A percentile compares a stretch with the other conserved stretches of the same genome.
These are phyloP conservation scores for Exophiala sp. DNA, from an alignment of 2,329 filamentous ascomycete genomes.

Conservation along the genomic window DNA sequence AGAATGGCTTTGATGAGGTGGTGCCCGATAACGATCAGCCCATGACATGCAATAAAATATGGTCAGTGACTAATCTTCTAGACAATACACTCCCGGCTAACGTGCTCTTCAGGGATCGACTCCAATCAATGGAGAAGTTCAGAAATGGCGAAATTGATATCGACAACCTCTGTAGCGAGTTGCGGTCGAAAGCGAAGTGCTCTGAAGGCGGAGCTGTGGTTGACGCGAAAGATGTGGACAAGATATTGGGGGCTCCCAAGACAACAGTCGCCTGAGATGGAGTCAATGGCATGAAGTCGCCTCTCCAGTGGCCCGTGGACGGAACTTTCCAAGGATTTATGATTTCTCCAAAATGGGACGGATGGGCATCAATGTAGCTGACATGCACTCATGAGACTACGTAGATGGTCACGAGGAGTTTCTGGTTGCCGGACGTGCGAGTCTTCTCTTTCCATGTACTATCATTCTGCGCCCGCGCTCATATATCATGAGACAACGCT, in stretches of 20 bases:
- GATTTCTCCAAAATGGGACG: constrained; percentile 15
- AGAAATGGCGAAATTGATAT: constrained; percentile 89
- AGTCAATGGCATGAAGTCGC: neutral
- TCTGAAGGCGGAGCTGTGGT: constrained; percentile 84
- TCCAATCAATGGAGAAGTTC: constrained; percentile 80
- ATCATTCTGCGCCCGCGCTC: neutral
- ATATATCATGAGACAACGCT: constrained; percentile 4
- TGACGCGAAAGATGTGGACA: constrained; percentile 80
- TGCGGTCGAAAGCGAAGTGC: constrained; percentile 93
- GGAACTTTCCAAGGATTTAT: constrained; percentile 8
- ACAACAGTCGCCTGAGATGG: neutral
- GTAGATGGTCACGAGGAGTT: neutral
- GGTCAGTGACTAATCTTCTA: constrained; percentile 53
- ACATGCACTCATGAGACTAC: constrained; percentile 1
- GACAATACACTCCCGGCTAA: neutral
- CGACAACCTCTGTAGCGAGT: constrained; percentile 83
- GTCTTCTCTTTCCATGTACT: constrained; percentile 3
- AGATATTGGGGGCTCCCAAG: constrained; percentile 51
- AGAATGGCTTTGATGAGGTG: constrained; percentile 65
- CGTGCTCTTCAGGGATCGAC: constrained; percentile 64
- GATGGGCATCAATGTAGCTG: constrained; percentile 1
- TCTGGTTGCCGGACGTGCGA: neutral
- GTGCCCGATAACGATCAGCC: constrained; percentile 58
- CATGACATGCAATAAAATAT: constrained; percentile 84
- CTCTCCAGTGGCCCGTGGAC: constrained; percentile 4